A percentile compares a stretch with the other conserved stretches of the same genome.
These are phyloP conservation scores for Debaryomyces psychrophilus DNA, from an alignment of 1,139 yeast genomes.

Conservation along the genomic window DNA sequence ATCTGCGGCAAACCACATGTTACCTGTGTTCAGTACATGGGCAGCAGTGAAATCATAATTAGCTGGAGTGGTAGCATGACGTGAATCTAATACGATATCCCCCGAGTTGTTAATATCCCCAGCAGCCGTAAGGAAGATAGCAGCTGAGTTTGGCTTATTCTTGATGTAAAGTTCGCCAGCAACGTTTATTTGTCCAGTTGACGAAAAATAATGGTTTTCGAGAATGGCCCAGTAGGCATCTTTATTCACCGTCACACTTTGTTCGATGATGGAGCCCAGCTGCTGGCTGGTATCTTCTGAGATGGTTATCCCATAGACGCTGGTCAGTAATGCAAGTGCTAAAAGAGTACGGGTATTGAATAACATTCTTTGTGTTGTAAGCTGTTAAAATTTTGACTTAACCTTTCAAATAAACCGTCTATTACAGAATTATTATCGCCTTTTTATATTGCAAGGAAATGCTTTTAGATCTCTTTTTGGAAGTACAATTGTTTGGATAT, in stretches of 20 bases:
- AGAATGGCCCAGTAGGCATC: constrained; percentile 40
- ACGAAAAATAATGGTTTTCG: constrained; percentile 28
- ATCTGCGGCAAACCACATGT: constrained; percentile 30
- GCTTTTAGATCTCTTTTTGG: no score
- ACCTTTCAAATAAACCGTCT: neutral
- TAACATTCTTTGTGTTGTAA: neutral
- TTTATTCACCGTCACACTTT: constrained; percentile 21
- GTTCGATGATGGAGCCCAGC: neutral
- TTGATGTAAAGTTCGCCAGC: constrained; percentile 29
- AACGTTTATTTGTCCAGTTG: constrained; percentile 26
- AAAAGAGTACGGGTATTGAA: neutral
- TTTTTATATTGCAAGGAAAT: neutral
- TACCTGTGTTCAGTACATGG: constrained; percentile 31
- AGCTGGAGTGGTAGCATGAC: constrained; percentile 9
- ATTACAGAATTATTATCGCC: neutral
- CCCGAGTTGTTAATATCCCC: constrained; percentile 26
- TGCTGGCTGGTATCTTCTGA: neutral
- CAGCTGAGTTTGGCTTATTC: constrained; percentile 11
- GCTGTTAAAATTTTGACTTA: neutral
- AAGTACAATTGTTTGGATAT: no score
- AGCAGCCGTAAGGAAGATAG: constrained; percentile 14
- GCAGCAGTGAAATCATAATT: constrained; percentile 23
- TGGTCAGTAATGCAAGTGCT: neutral
- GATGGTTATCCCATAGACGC: neutral
- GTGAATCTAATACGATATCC: constrained; percentile 26